Percentiles rank a stretch among this genome's conserved stretches.
These are phyloP conservation scores for Fusarium sarcochroum DNA, from an alignment of 2,329 filamentous ascomycete genomes.

Conservation along the genomic window DNA sequence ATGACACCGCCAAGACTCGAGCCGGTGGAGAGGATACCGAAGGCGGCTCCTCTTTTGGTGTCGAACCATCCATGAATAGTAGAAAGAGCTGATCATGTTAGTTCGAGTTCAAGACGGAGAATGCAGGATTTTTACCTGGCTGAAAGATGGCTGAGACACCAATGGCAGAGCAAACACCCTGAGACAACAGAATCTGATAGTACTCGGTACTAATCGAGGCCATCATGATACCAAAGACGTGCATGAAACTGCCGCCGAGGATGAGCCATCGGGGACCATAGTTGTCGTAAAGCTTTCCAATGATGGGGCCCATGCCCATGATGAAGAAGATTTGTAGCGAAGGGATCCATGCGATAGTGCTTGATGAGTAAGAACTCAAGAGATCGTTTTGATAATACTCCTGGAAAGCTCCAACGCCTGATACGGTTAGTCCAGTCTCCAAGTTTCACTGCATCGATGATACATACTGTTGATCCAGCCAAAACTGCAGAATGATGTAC, in stretches of 20 bases:
- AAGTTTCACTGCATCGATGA: not conserved
- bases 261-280: conserved; percentile 72
- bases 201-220: conserved; percentile 62
- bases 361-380: conserved; percentile 63
- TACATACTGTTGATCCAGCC: conserved; percentile 63
- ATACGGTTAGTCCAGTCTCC: not conserved
- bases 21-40: conserved; percentile 54
- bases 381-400: conserved; percentile 68
- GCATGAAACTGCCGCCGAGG: conserved; percentile 65
- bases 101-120: accelerated
- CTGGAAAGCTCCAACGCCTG: conserved; percentile 67
- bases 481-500: conserved; percentile 58
- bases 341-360: conserved; percentile 73
- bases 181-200: conserved; percentile 58
- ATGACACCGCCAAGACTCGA: conserved; percentile 57
- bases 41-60: conserved; percentile 53
- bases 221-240: conserved; percentile 76
- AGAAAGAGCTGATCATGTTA: conserved; percentile 45
- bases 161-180: conserved; percentile 56
- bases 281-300: conserved; percentile 74
- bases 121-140: conserved; percentile 35
- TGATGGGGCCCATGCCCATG: conserved; percentile 68
- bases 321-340: conserved; percentile 70
- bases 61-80: conserved; percentile 55
- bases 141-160: conserved; percentile 55